These are phyloP conservation scores for Skeletonema tropicum DNA, from an alignment of 108 stramenopile species.

Conservation along the genomic window DNA sequence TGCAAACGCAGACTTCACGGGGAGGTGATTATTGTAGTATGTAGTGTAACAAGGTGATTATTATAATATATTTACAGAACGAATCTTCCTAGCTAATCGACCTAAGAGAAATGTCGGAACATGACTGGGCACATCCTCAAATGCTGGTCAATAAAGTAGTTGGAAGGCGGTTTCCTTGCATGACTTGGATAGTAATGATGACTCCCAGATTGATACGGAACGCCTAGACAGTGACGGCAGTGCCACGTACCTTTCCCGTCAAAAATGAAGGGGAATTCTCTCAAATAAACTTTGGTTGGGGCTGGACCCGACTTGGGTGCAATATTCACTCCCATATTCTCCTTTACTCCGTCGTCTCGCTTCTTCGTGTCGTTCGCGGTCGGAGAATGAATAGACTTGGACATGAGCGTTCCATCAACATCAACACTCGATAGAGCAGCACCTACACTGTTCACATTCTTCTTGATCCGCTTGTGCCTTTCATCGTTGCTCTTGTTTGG, in stretches of 20 bases:
- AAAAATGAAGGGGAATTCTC: neutral
- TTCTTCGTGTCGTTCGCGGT: neutral
- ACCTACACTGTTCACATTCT: neutral
- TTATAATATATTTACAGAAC: too few relatives aligned
- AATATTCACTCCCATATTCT: neutral
- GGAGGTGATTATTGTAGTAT: too few relatives aligned
- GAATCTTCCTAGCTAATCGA: too few relatives aligned
- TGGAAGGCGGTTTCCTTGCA: neutral
- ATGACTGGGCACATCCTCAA: neutral
- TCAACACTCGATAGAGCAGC: neutral
- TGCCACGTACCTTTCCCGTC: neutral
- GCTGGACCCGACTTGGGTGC: neutral
- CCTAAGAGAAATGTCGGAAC: neutral
- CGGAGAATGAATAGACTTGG: neutral
- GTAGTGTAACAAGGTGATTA: too few relatives aligned
- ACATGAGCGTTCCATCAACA: neutral
- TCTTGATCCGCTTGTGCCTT: neutral
- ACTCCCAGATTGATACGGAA: neutral
- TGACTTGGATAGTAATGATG: neutral
- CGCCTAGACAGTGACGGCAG: neutral
- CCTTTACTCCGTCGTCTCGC: neutral
- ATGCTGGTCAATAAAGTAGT: neutral
- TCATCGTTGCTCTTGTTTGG: neutral
- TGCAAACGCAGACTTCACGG: too few relatives aligned
- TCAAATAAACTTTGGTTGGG: neutral